Evolutionary conservation across 139 green algal genomes (phyloP).

Genomic region (Closterium sp.): DNA sequence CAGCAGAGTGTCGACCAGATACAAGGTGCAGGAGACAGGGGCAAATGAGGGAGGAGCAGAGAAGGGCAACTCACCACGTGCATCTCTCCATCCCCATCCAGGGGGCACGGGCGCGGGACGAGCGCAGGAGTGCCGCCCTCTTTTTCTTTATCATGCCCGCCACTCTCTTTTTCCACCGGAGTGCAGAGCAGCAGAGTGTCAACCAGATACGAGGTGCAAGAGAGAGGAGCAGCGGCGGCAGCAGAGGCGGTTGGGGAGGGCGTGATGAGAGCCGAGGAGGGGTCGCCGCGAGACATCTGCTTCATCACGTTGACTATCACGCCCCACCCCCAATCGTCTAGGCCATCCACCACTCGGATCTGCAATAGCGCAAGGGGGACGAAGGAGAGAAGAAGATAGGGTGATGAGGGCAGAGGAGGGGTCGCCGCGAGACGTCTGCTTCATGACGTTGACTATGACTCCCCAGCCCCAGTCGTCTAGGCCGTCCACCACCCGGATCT

Average conservation of each 20-base stretch:
- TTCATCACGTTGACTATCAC: conserved; percentile 65
- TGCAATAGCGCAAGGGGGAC: background rate
- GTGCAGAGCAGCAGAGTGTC: background rate
- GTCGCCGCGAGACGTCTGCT: background rate
- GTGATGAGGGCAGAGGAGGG: background rate
- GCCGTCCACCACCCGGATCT: conserved; percentile 39
- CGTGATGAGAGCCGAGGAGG: background rate
- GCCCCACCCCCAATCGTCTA: conserved; percentile 79
- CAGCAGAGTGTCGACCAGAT: too few relatives aligned
- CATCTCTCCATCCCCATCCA: conserved; percentile 56
- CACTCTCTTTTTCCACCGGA: background rate
- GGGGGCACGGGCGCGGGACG: conserved; percentile 34
- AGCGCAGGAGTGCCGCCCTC: background rate
- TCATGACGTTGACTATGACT: conserved; percentile 63
- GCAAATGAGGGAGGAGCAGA: background rate
- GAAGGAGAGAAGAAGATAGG: background rate
- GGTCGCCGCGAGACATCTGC: background rate
- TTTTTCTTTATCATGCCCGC: background rate
- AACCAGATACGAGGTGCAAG: background rate
- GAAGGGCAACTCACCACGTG: conserved; percentile 55
- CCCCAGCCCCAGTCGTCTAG: conserved; percentile 80
- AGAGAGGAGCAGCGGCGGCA: background rate
- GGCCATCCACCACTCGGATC: conserved; percentile 34
- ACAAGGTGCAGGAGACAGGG: background rate
- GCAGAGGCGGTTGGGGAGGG: background rate